Conservation (phyloP, 805 yeast genomes). For the Saturnispora halmiae region DNA sequence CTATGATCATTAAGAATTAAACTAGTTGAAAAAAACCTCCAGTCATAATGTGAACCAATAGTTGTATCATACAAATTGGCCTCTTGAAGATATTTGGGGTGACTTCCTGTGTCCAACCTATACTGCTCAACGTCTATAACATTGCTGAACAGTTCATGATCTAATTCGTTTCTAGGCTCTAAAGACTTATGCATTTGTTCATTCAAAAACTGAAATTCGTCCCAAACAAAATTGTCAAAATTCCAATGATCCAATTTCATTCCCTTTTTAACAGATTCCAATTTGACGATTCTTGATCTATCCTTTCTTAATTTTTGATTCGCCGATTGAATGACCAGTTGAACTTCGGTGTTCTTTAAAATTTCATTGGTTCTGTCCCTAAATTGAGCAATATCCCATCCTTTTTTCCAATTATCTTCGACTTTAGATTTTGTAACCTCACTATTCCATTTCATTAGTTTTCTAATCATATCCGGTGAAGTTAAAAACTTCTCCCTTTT, state of each 20-base stretch:
- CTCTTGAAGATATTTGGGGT: constrained; percentile 35
- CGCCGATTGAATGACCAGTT: constrained; percentile 10
- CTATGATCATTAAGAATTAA: constrained; percentile 18
- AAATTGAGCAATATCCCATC: constrained; percentile 15
- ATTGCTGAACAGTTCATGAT: constrained; percentile 10
- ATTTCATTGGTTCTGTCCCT: constrained; percentile 4
- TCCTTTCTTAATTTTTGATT: constrained; percentile 1
- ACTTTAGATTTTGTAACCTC: constrained; percentile 3
- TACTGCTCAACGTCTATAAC: constrained; percentile 9
- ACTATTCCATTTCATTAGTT: constrained; percentile 17
- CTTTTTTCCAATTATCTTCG: constrained; percentile 16
- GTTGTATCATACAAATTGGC: constrained; percentile 26
- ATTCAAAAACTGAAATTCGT: constrained; percentile 11
- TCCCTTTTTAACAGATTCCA: not conserved
- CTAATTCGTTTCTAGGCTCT: constrained; percentile 4
- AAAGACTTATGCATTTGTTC: not conserved
- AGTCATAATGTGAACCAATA: constrained; percentile 38
- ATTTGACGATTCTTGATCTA: constrained; percentile 4
- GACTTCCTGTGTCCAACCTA: constrained; percentile 11
- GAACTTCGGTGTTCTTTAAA: constrained; percentile 6
- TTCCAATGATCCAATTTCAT: constrained; percentile 11
- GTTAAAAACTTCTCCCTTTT: constrained; percentile 12
- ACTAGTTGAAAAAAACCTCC: constrained; percentile 35
- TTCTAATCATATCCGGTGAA: constrained; percentile 12
- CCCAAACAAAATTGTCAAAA: constrained; percentile 12